Evolutionary conservation across 495 filamentous ascomycete genomes (phyloP), one percentile per base, ranked within the genome.

Genomic region (Immersiella caudata): DNA sequence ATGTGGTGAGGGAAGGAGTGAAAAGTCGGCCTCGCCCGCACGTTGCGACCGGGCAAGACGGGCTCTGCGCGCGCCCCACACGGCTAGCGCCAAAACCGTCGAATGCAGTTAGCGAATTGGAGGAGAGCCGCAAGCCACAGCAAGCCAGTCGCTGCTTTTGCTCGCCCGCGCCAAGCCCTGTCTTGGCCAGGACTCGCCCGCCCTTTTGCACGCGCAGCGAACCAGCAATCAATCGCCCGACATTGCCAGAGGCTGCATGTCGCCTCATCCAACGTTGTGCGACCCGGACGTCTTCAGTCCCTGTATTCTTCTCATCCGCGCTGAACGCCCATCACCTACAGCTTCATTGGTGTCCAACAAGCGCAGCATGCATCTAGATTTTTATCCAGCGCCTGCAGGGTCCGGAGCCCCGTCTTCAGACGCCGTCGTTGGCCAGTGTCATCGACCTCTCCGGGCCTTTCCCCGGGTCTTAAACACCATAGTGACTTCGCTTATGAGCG

Each of bases 121-220:
- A 62, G 18, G 59, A 62, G 59, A 63, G 61, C 61, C 61, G 49
- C 61, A 63, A 63, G 49, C 40, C 61, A 54, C 52, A 27, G 29
- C 51, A 40, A 16, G 36, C 27, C 51, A 25, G 26, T 40, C 51
- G 46, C 20, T 27, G 36, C 21, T 36, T 21, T 62, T 50, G n/a
- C 26, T 18, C 35, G 21, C 60, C 60, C 60, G 36, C 60, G 60
- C 60, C 60, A 62, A 62, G 60, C 35, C 33, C 57, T 26, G 36
- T 18, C 35, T 62, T 33, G 21, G 7, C 21, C 35, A 20, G 35
- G 60, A 9, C 36, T 21, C 40, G 60, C 29, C 36, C 60, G n/a
- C 29, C 33, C n/a, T 22, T 49, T 50, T 21, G 21, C 16, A 12
- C 56, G 24, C 16, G 21, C 56, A 59, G 60, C 60, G 60, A 62